These are phyloP conservation scores for Allium sativum DNA, from an alignment of 106 monocot genomes.

Conservation along the genomic window DNA sequence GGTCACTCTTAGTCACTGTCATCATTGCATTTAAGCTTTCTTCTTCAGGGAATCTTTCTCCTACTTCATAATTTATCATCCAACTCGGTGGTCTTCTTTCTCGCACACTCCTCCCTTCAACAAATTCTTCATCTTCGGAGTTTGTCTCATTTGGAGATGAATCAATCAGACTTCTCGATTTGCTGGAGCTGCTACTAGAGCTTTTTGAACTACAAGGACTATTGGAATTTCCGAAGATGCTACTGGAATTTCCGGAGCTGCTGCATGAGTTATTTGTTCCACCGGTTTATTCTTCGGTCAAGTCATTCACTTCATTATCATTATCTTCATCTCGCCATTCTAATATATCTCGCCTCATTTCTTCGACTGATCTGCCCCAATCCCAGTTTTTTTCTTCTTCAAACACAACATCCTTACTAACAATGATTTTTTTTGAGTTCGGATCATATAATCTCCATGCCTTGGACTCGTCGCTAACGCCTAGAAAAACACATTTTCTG, in stretches of 20 bases:
- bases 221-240: too few species aligned
- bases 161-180: neutral
- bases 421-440: conserved; percentile 1
- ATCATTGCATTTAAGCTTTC: neutral
- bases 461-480: conserved; percentile 8
- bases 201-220: too few species aligned
- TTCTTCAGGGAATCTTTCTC: neutral
- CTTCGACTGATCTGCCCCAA: neutral
- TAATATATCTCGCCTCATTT: neutral
- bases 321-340: neutral
- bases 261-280: too few species aligned
- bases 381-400: neutral
- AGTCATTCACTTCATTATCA: neutral
- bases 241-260: too few species aligned
- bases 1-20: neutral
- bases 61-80: neutral
- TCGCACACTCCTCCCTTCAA: neutral
- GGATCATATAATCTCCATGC: conserved; percentile 5
- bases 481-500: neutral
- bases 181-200: neutral
- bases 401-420: conserved; percentile 6
- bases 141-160: neutral
- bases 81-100: neutral
- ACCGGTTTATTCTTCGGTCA: neutral
- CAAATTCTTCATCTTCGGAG: neutral